Percentiles rank a stretch among this genome's conserved stretches.
These are phyloP conservation scores for Exserohilum rostratum DNA, from an alignment of 2,329 filamentous ascomycete genomes.

Conservation along the genomic window DNA sequence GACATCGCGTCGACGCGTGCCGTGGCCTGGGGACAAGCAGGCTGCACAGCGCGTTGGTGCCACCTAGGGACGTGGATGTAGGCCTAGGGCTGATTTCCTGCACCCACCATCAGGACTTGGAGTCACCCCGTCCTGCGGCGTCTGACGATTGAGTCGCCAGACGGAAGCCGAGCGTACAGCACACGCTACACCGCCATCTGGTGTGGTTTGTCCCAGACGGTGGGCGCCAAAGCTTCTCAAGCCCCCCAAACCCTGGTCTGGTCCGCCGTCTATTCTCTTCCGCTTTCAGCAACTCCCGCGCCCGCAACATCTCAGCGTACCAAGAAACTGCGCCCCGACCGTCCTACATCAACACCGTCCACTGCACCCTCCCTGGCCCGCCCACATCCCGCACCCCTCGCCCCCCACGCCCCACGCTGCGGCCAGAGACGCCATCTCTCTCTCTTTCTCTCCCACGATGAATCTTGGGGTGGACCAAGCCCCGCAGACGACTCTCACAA, in stretches of 20 bases:
- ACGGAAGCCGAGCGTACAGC: too few relatives aligned
- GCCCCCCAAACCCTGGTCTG: constrained; percentile 12
- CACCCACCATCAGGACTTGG: too few relatives aligned
- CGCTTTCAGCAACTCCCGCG: constrained; percentile 16
- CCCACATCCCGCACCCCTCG: neutral
- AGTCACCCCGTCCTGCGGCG: too few relatives aligned
- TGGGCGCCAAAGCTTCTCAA: constrained; percentile 23
- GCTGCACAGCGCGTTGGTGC: constrained; percentile 21
- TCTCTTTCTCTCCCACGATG: too few relatives aligned
- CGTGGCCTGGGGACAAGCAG: constrained; percentile 16
- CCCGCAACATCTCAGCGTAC: neutral
- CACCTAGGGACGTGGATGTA: constrained; percentile 6
- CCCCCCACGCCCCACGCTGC: constrained; percentile 5
- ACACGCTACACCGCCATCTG: constrained; percentile 26
- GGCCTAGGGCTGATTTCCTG: neutral
- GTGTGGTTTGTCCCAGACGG: constrained; percentile 16
- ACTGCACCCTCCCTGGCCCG: neutral
- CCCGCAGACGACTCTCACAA: constrained; percentile 33
- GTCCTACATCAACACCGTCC: neutral
- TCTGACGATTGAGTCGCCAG: too few relatives aligned
- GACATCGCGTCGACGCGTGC: constrained; percentile 30
- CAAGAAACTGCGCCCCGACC: neutral
- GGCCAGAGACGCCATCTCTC: constrained; percentile 22
- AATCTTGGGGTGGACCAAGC: constrained; percentile 33
- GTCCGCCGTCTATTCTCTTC: constrained; percentile 2